Conservation (phyloP, 2,329 filamentous ascomycete genomes). For the Alternaria gansuensis region DNA sequence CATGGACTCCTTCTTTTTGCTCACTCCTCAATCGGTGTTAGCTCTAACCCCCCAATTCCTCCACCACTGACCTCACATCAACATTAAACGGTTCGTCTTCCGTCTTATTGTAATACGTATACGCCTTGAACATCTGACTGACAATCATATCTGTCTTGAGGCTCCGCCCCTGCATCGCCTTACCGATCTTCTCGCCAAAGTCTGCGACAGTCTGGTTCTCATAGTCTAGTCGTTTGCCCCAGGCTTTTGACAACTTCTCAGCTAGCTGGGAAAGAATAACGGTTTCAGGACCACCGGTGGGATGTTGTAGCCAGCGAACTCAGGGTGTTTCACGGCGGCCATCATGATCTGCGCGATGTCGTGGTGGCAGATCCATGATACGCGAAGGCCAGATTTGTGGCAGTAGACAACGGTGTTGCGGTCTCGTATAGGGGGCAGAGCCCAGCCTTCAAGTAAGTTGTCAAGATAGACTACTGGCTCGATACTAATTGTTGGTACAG, state of each 20-base stretch:
- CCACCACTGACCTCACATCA: conserved; percentile 49
- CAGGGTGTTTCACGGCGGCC: conserved; percentile 44
- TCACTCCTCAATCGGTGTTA: conserved; percentile 53
- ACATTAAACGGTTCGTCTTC: conserved; percentile 52
- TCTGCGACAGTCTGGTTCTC: conserved; percentile 47
- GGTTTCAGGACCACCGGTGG: conserved; percentile 51
- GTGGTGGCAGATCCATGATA: conserved; percentile 55
- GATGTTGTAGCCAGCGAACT: conserved; percentile 50
- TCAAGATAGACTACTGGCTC: conserved; percentile 54
- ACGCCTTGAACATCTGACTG: conserved; percentile 55
- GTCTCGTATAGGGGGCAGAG: conserved; percentile 49
- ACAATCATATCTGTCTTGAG: conserved; percentile 51
- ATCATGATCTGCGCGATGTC: conserved; percentile 54
- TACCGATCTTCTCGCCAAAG: conserved; percentile 41
- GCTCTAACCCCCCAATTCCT: conserved; percentile 42
- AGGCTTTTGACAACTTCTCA: conserved; percentile 46
- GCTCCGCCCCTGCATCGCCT: conserved; percentile 48
- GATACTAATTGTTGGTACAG: conserved; percentile 44
- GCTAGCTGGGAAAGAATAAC: conserved; percentile 47
- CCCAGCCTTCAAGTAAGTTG: conserved; percentile 55
- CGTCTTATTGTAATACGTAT: conserved; percentile 55
- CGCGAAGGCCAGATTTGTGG: conserved; percentile 51
- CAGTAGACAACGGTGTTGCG: conserved; percentile 52
- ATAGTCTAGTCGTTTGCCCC: conserved; percentile 44
- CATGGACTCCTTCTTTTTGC: conserved; percentile 38